A percentile compares a stretch with the other conserved stretches of the same genome.
Conservation (phyloP, 352 stramenopile genomes). For the Globisporangium radiosum region DNA sequence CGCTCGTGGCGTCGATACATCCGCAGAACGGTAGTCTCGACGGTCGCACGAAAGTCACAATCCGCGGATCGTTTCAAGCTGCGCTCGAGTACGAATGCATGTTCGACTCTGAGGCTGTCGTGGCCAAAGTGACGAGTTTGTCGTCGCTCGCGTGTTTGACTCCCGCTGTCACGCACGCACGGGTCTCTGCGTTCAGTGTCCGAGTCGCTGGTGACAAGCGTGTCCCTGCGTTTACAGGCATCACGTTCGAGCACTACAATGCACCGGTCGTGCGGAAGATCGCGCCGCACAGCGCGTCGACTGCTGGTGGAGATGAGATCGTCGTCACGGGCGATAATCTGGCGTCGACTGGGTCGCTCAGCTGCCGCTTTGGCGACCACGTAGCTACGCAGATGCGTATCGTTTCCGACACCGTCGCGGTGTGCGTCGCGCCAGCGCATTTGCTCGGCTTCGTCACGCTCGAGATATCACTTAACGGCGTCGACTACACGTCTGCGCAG, state of each 20-base stretch:
- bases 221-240: background rate
- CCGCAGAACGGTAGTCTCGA: constrained; percentile 16
- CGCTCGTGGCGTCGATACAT: constrained; percentile 14
- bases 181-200: constrained; percentile 7
- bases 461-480: constrained; percentile 38
- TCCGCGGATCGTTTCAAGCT: constrained; percentile 18
- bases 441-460: constrained; percentile 22
- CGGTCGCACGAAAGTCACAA: constrained; percentile 19
- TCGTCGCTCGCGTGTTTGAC: constrained; percentile 16
- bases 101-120: constrained; percentile 11
- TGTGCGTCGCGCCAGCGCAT: constrained; percentile 20
- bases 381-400: constrained; percentile 7
- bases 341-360: constrained; percentile 9
- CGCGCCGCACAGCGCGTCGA: constrained; percentile 14
- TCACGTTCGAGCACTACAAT: constrained; percentile 17
- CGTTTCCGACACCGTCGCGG: constrained; percentile 23
- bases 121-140: constrained; percentile 14
- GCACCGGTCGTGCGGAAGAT: constrained; percentile 19
- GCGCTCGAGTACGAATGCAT: constrained; percentile 22
- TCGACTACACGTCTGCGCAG: constrained; percentile 31
- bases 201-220: constrained; percentile 1
- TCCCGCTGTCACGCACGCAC: constrained; percentile 3
- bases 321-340: constrained; percentile 31
- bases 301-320: constrained; percentile 21
- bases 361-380: constrained; percentile 34